Conservation (phyloP, 768 basidiomycete species). For the Sarcomyxa edulis region DNA sequence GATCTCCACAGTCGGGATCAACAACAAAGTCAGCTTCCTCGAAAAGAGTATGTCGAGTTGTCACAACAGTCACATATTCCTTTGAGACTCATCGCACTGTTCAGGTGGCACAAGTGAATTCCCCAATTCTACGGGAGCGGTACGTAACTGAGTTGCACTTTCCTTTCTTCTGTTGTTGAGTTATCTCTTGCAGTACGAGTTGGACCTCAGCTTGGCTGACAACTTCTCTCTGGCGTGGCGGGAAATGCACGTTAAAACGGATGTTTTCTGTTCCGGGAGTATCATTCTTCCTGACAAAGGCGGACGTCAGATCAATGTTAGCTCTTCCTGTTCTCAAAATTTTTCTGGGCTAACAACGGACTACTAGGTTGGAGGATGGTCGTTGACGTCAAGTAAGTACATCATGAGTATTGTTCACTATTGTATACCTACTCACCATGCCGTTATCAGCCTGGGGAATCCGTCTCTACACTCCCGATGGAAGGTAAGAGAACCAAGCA, state of each 20-base stretch:
- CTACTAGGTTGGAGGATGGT: constrained; percentile 74
- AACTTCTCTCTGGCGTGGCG: constrained; percentile 60
- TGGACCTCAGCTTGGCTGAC: constrained; percentile 55
- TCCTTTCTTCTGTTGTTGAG: constrained; percentile 12
- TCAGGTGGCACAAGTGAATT: background rate
- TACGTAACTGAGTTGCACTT: background rate
- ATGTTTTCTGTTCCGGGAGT: constrained; percentile 76
- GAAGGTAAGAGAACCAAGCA: no score
- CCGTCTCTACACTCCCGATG: constrained; percentile 68
- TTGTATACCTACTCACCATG: no score
- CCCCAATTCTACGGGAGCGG: constrained; percentile 6
- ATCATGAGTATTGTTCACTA: no score
- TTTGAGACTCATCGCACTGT: background rate
- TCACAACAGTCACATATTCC: constrained; percentile 10
- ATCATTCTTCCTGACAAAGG: constrained; percentile 72
- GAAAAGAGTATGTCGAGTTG: constrained; percentile 71
- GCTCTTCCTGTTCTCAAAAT: no score
- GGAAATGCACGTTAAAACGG: constrained; percentile 68
- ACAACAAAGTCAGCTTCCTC: constrained; percentile 77
- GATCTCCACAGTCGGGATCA: constrained; percentile 71
- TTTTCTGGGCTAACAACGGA: no score
- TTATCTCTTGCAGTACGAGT: constrained; percentile 74
- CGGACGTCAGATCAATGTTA: constrained; percentile 61
- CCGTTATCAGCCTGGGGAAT: constrained; percentile 72
- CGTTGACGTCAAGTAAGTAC: constrained; percentile 61